Evolutionary conservation across 1,284 basidiomycete species (phyloP), one percentile per base, ranked within the genome.

Genomic region (Trametes pubescens): DNA sequence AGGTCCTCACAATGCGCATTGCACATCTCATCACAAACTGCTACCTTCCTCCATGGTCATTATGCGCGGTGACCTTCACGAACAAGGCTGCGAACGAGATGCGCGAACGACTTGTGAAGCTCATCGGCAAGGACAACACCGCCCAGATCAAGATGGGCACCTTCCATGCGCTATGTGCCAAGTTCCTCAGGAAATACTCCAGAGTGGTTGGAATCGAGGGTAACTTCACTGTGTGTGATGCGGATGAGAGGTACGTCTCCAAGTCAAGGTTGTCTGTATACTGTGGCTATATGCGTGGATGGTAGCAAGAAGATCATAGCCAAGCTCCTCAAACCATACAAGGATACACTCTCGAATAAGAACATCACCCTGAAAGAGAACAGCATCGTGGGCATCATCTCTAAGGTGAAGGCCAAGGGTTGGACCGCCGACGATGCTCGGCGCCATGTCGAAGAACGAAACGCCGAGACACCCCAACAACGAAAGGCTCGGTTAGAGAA

Each of bases 21-120:
- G 93, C 91, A 0, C 83, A 94, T 73, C 80, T 96, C 22, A 87
- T 95, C 40, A 77, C 87, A 24, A 76, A 83, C 48, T 86, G 90
- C 72, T 73, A 73, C 13, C 75, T 90, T 29, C 75, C 80, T 11
- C 87, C 92, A 0, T 79, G 81, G 5, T 81, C 87, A 51, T 91
- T 94, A 77, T 91, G 89, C 66, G 91, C 91, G 1, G 92, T 94
- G 2, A 94, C 92, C 0, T 94, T 93, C 75, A 93, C 92, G 6
- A 95, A 95, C 80, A 95, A 96, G 77, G 94, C 95, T 4, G 94
- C 95, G 1, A 90, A 88, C 67, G 95, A 97, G 79, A 96, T 97
- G 95, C 85, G 86, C 64, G 82, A 87, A 66, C 84, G 95, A 2
- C 79, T 98, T 32, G 77, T 79, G 24, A 85, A 83, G 64, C 79